Evolutionary conservation across 2,329 filamentous ascomycete genomes (phyloP).

Genomic region (Didymella glomerata): DNA sequence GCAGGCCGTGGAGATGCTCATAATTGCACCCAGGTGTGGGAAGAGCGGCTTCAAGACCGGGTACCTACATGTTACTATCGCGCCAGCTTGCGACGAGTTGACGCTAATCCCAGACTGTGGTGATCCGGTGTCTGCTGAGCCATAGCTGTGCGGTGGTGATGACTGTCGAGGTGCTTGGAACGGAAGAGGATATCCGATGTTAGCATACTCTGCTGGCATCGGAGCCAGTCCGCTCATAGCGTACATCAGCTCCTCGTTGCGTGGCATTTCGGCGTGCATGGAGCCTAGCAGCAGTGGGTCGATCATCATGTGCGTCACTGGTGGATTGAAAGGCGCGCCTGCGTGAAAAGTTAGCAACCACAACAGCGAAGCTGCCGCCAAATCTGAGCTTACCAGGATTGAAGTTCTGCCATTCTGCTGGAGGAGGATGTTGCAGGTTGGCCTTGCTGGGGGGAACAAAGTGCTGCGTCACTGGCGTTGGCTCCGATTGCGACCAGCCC

Average conservation of each 20-base stretch:
- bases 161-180: slow-evolving; percentile 44
- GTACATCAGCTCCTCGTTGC: slow-evolving; percentile 48
- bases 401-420: slow-evolving; percentile 43
- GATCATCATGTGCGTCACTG: slow-evolving; percentile 50
- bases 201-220: slow-evolving; percentile 43
- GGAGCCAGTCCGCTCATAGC: slow-evolving; percentile 50
- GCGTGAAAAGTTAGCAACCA: slow-evolving; percentile 3
- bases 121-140: slow-evolving; percentile 48
- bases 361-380: neutral
- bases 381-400: slow-evolving; percentile 35
- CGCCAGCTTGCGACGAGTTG: slow-evolving; percentile 46
- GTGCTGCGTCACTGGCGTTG: slow-evolving; percentile 47
- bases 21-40: slow-evolving; percentile 80
- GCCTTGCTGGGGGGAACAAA: slow-evolving; percentile 37
- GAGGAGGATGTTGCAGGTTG: slow-evolving; percentile 36
- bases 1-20: slow-evolving; percentile 82
- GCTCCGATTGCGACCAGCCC: slow-evolving; percentile 48
- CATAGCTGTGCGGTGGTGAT: slow-evolving; percentile 47
- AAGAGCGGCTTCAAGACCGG: slow-evolving; percentile 85
- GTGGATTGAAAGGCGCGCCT: slow-evolving; percentile 42
- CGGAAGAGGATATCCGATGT: slow-evolving; percentile 46
- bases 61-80: slow-evolving; percentile 64
- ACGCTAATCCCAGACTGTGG: slow-evolving; percentile 48
- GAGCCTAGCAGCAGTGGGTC: slow-evolving; percentile 48
- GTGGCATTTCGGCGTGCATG: slow-evolving; percentile 46